Evolutionary conservation across 495 filamentous ascomycete species (phyloP).

Genomic region (Penicillium atrosanguineum): DNA sequence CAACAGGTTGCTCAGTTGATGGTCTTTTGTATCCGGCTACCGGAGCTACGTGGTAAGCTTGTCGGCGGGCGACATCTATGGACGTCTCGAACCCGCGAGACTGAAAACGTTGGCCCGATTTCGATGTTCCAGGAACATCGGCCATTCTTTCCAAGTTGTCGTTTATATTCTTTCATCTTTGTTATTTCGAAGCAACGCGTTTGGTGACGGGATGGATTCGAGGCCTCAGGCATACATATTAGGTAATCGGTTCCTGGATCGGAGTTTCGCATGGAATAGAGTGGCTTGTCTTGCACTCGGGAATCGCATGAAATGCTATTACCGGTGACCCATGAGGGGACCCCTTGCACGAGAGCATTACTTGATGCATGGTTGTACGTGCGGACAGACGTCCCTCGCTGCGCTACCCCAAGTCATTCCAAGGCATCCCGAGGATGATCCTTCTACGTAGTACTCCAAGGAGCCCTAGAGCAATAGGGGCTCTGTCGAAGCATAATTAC

Average conservation of each 20-base stretch:
- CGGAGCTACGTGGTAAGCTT: slow-evolving; percentile 34
- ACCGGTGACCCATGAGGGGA: not conserved
- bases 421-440: not conserved
- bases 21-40: slow-evolving; percentile 45
- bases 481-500: not conserved
- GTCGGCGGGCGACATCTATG: slow-evolving; percentile 43
- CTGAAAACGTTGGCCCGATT: slow-evolving; percentile 30
- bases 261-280: not conserved
- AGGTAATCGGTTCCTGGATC: slow-evolving; percentile 6
- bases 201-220: not conserved
- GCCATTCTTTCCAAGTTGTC: not conserved
- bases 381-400: not conserved
- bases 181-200: slow-evolving; percentile 3
- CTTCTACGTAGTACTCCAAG: not conserved
- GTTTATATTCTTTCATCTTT: not conserved
- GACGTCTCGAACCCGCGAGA: slow-evolving; percentile 46
- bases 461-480: not conserved
- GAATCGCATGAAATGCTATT: not conserved
- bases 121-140: slow-evolving; percentile 23
- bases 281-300: not conserved
- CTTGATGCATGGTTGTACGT: not conserved
- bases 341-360: slow-evolving; percentile 2
- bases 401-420: not conserved
- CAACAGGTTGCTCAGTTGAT: slow-evolving; percentile 6
- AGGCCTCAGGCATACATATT: slow-evolving; percentile 5